These are phyloP conservation scores for Alternaria postmessia DNA, from an alignment of 2,329 filamentous ascomycete species.

Conservation along the genomic window DNA sequence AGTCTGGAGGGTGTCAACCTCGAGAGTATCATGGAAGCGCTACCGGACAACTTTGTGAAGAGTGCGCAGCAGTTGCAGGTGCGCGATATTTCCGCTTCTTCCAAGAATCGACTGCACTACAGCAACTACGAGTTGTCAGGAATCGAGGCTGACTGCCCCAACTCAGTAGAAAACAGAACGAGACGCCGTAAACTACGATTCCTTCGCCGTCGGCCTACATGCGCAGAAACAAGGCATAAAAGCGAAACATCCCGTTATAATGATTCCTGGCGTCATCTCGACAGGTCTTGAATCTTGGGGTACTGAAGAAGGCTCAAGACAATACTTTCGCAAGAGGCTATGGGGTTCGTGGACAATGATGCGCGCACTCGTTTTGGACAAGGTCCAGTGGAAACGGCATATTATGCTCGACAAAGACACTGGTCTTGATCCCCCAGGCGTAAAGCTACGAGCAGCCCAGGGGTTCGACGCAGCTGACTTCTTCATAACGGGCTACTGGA, in stretches of 20 bases:
- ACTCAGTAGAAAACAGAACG: slow-evolving; percentile 77
- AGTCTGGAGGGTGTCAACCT: slow-evolving; percentile 75
- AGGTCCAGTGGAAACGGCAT: slow-evolving; percentile 92
- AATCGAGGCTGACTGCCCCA: slow-evolving; percentile 32
- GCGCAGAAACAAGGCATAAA: slow-evolving; percentile 80
- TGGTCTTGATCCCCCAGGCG: slow-evolving; percentile 85
- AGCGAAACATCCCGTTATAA: slow-evolving; percentile 88
- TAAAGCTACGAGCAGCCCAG: slow-evolving; percentile 92
- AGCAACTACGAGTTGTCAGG: not conserved
- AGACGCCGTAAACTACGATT: slow-evolving; percentile 89
- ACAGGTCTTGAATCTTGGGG: slow-evolving; percentile 98
- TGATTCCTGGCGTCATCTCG: slow-evolving; percentile 97
- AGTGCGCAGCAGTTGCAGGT: slow-evolving; percentile 88
- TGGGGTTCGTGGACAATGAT: slow-evolving; percentile 99
- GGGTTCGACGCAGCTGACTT: slow-evolving; percentile 98
- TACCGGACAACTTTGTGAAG: slow-evolving; percentile 83
- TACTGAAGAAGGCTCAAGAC: slow-evolving; percentile 81
- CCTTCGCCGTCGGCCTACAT: slow-evolving; percentile 88
- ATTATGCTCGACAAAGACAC: slow-evolving; percentile 96
- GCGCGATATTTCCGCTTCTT: slow-evolving; percentile 43
- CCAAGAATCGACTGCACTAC: not conserved
- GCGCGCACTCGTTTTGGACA: slow-evolving; percentile 90
- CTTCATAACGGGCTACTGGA: slow-evolving; percentile 91
- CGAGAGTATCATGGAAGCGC: slow-evolving; percentile 83
- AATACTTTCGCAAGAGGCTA: slow-evolving; percentile 91